Evolutionary conservation across 1,284 basidiomycete genomes (phyloP), one percentile per base, ranked within the genome.

Genomic region (Coniophora puteana): DNA sequence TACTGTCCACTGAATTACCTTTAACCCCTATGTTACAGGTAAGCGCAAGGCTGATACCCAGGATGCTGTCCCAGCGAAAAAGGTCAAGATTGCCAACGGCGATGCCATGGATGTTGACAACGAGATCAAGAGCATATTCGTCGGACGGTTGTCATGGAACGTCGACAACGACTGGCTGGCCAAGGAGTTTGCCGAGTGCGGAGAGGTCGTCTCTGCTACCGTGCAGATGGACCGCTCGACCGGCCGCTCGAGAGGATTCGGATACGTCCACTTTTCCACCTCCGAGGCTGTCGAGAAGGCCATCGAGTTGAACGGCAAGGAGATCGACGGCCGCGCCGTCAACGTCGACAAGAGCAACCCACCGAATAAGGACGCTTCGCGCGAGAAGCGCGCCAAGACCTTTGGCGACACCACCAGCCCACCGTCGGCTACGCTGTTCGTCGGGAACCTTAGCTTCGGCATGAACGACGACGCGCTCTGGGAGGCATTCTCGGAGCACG

Each of bases 121-220:
- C 48, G 76, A 79, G 48, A 77, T 74, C 35, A 85, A 78, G 60
- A 86, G 83, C 39, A 78, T 98, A 56, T 99, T 94, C 60, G 92
- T 99, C 52, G 95, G 95, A 41, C 81, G 82, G 50, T 78, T 99
- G 38, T 95, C 92, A 24, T 99, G 93, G 93, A 93, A 93, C 63
- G 86, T 99, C 52, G 95, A 98, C 74, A 89, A 93, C 64, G 95
- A 97, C 66, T 93, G 93, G 79, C 83, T 99, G 51, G 80, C 84
- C 40, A 78, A 83, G 64, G 95, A 97, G 66, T 98, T 99, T 55
- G 82, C 84, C 36, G 73, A 78, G 41, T 94, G 84, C 58, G 95
- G 95, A 47, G 87, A 93, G 64, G 81, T 99, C 51, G 76, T 84
- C 51, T 83, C 81, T 26, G 93, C 92, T 12, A 84, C 81, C 23